Evolutionary conservation across 345 rosid species (phyloP), one percentile per base, ranked within the genome.

Genomic region (Firmiana major): DNA sequence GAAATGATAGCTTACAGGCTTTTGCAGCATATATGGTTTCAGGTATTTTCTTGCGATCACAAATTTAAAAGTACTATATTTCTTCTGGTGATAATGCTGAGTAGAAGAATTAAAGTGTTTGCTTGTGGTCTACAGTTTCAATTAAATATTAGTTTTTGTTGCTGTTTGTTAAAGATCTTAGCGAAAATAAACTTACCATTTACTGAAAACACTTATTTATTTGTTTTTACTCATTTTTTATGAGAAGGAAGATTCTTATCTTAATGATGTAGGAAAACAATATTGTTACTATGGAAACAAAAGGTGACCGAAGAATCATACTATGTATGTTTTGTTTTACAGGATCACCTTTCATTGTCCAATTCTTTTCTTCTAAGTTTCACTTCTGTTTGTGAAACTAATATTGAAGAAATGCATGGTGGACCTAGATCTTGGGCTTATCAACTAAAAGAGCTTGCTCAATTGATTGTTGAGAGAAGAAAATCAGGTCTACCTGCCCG

Each of bases 11-110:
- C 88, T 74, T 88, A 84, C 82, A 89, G 95, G 88, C 85, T 90
- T 79, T 80, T 93, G 86, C 89, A 79, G 73, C 90, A 83, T 77
- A 80, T 93, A 46, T 94, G 97, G 95, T 83, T 81, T 88, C 94
- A 94, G 97, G 98, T 93, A 78, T 87, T 51, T 63, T 84, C 69
- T 82, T 64, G 24, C 49, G 31, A 22, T 69, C 66, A 34, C 42
- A 17, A 19, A 17, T 51, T 51, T 17, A 70, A 48, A 58, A n/a
- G 10, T 49, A 49, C 26, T 28, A 51, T 70, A 9, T 49, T 49
- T 13, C 26, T 46, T 70, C 17, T 58, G 63, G 42, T 9, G 43
- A 17, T 5, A 17, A 17, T 49, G 58, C 49, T 19, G 26, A 31
- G 11, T 71, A 17, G n/a, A 49, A 70, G 28, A 71, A 28, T 31